These are phyloP conservation scores for Globisporangium mamillatum DNA, from an alignment of 352 stramenopile genomes.

Conservation along the genomic window DNA sequence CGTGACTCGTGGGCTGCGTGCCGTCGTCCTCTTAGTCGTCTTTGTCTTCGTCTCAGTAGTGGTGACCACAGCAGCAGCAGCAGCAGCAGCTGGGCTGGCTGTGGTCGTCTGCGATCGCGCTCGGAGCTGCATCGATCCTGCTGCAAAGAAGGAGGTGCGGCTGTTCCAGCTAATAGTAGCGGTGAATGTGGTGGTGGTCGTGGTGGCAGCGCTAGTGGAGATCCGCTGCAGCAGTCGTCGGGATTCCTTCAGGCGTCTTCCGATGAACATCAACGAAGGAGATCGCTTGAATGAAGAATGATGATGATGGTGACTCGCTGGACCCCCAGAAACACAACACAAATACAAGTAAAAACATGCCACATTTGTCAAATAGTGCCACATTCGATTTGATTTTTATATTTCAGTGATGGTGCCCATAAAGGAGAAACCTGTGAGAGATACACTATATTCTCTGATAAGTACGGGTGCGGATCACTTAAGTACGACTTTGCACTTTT, in stretches of 20 bases:
- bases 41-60: background rate
- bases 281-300: background rate
- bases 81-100: background rate
- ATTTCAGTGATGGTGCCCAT: background rate
- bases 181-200: background rate
- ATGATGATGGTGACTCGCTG: background rate
- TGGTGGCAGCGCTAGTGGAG: background rate
- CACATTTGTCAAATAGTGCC: background rate
- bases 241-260: background rate
- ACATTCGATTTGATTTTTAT: background rate
- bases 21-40: conserved; percentile 12
- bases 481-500: background rate
- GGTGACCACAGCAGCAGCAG: background rate
- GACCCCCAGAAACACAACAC: background rate
- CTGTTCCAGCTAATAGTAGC: background rate
- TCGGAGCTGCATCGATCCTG: conserved; percentile 9
- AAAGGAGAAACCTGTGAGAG: no score
- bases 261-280: conserved; percentile 14
- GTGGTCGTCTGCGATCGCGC: conserved; percentile 3
- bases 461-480: background rate
- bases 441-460: background rate
- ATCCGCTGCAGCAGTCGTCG: background rate
- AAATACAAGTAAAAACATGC: no score
- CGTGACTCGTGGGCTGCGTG: background rate
- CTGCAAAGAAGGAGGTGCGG: background rate